These are phyloP conservation scores for Calocybe gambosa DNA, from an alignment of 1,284 basidiomycete species.

Conservation along the genomic window DNA sequence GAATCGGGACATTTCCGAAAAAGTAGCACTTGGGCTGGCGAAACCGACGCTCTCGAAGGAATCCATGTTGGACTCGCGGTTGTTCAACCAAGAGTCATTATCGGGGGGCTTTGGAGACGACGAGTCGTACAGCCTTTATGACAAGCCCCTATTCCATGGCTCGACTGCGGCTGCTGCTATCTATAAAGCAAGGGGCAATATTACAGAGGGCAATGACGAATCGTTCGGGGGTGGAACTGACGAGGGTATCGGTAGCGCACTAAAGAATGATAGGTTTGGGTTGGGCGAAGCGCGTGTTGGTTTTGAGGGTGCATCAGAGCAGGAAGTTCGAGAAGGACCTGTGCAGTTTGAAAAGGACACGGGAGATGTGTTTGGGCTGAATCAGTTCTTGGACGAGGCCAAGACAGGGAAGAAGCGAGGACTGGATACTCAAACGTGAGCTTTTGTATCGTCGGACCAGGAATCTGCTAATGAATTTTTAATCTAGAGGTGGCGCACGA, in stretches of 20 bases:
- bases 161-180: slow-evolving; percentile 95
- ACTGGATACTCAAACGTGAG: slow-evolving; percentile 70
- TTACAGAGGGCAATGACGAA: slow-evolving; percentile 80
- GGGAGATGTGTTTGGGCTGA: slow-evolving; percentile 95
- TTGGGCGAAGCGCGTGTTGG: slow-evolving; percentile 82
- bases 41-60: slow-evolving; percentile 96
- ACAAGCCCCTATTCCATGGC: slow-evolving; percentile 93
- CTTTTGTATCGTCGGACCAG: slow-evolving; percentile 16
- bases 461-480: slow-evolving; percentile 10
- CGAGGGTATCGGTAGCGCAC: slow-evolving; percentile 84
- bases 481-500: slow-evolving; percentile 49
- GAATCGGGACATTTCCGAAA: slow-evolving; percentile 98
- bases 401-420: slow-evolving; percentile 91
- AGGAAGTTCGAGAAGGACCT: slow-evolving; percentile 85
- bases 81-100: slow-evolving; percentile 95
- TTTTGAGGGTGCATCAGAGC: slow-evolving; percentile 84
- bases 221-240: slow-evolving; percentile 92
- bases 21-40: slow-evolving; percentile 95
- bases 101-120: slow-evolving; percentile 83
- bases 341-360: slow-evolving; percentile 99
- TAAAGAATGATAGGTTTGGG: slow-evolving; percentile 92
- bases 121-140: slow-evolving; percentile 91
- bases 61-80: slow-evolving; percentile 91
- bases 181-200: slow-evolving; percentile 89
- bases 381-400: slow-evolving; percentile 96